These are phyloP conservation scores for Starmera stellimalicola DNA, from an alignment of 1,139 yeast genomes.

Conservation along the genomic window DNA sequence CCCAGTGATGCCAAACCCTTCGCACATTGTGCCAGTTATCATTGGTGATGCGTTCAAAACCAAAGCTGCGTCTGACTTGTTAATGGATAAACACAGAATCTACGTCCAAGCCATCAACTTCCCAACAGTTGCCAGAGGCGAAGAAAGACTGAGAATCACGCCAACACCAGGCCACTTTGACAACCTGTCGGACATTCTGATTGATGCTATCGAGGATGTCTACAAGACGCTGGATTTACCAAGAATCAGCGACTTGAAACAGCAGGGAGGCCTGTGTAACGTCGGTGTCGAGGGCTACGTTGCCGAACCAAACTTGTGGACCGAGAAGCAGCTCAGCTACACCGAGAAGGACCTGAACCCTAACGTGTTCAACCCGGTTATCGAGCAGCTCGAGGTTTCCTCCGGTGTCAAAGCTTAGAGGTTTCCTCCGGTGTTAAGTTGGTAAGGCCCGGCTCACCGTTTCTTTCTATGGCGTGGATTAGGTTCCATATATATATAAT, in stretches of 20 bases:
- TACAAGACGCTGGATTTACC: constrained; percentile 67
- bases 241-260: constrained; percentile 72
- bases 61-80: constrained; percentile 80
- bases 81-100: constrained; percentile 74
- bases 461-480: no score
- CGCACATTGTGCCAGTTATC: constrained; percentile 91
- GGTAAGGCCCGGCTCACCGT: neutral
- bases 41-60: constrained; percentile 94
- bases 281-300: constrained; percentile 53
- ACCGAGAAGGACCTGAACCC: constrained; percentile 53
- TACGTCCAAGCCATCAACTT: constrained; percentile 97
- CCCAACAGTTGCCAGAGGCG: constrained; percentile 96
- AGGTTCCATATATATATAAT: no score
- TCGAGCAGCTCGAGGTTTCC: constrained; percentile 54
- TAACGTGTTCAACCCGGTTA: constrained; percentile 52
- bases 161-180: constrained; percentile 95
- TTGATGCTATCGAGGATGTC: constrained; percentile 71
- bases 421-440: neutral
- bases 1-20: constrained; percentile 96
- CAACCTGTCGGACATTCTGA: constrained; percentile 65
- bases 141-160: constrained; percentile 91
- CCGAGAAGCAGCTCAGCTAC: constrained; percentile 62
- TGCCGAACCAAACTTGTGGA: constrained; percentile 61
- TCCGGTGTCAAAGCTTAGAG: constrained; percentile 41
- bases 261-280: constrained; percentile 79